A percentile compares a stretch with the other conserved stretches of the same genome.
These are phyloP conservation scores for Kodamaea sp. DNA, from an alignment of 1,139 yeast genomes.

Conservation along the genomic window DNA sequence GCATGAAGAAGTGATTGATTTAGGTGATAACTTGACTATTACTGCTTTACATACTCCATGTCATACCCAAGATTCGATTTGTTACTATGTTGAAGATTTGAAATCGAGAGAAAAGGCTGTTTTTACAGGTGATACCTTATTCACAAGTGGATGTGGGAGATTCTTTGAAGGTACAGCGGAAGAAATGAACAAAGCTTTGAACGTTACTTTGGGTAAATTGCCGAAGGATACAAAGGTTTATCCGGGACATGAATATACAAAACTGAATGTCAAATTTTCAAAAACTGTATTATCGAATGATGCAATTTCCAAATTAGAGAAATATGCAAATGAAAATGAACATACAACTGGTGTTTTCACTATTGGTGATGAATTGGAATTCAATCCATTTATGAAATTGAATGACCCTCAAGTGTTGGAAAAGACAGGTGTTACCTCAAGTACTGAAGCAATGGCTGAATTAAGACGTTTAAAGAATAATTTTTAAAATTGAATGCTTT, in stretches of 20 bases:
- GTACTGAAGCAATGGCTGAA: conserved; percentile 57
- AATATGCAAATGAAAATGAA: conserved; percentile 54
- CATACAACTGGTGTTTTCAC: conserved; percentile 82
- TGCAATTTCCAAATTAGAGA: conserved; percentile 53
- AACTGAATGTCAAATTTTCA: conserved; percentile 74
- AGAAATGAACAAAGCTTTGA: conserved; percentile 75
- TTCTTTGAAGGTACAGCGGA: conserved; percentile 87
- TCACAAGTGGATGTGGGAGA: conserved; percentile 93
- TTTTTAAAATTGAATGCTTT: conserved; percentile 24
- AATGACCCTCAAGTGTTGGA: conserved; percentile 52
- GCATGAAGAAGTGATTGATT: conserved; percentile 54
- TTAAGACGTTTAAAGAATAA: conserved; percentile 70
- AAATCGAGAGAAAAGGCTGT: conserved; percentile 65
- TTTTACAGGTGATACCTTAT: conserved; percentile 93
- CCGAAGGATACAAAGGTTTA: conserved; percentile 72
- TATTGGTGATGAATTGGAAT: conserved; percentile 72
- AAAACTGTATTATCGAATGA: conserved; percentile 53
- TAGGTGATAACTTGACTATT: conserved; percentile 64
- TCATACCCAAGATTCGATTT: conserved; percentile 93
- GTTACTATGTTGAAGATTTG: conserved; percentile 70
- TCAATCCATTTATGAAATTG: conserved; percentile 88
- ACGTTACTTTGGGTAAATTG: conserved; percentile 50
- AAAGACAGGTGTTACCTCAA: conserved; percentile 37
- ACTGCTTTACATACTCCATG: conserved; percentile 94
- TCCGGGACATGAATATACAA: conserved; percentile 96